Evolutionary conservation across 2,329 filamentous ascomycete genomes (phyloP), one percentile per base, ranked within the genome.

Genomic region (Graphilbum sp.): DNA sequence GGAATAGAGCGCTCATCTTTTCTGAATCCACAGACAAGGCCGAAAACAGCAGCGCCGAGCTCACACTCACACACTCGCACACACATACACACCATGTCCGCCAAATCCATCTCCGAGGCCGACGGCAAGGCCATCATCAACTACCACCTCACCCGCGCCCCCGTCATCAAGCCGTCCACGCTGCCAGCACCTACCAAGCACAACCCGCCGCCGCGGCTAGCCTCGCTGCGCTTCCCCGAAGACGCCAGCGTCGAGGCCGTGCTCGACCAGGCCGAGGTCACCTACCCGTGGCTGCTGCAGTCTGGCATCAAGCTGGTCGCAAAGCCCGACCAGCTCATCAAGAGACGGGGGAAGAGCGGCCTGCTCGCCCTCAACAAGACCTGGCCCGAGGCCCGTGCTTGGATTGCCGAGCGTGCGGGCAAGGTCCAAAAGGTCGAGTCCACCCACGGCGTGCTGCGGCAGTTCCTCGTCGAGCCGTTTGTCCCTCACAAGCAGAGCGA

Each of bases 121-220:
- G 90, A 98, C 70, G 90, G 90, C 76, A 98, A 98, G 82, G 90
- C 90, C 75, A 96, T 98, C 71, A 75, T 98, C 75, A 96, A 95
- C 82, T 98, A 96, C 75, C 90, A 96, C 73, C 86, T 98, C 66
- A 96, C 90, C 54, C 82, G 90, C 60, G 85, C 90, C 52, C 79
- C 86, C 49, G 81, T 93, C 62, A 94, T 98, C 76, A 96, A 95
- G 81, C 83, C 88, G 50, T 88, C 86, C 56, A 86, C 90, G 64
- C 85, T 96, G 41, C 84, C 87, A 51, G 60, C 72, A 49, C 71
- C 82, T 47, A 63, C 81, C 48, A 90, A 75, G 61, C 90, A 98
- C 78, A 96, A 96, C 69, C 68, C 90, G 51, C 79, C 90, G 45
- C 68, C 87, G 52, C 88, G 83, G 64, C 77, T 96, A 53, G 88